Base-by-base conservation (phyloP, 108 stramenopile genomes). In the Discostella pseudostelligera region DNA sequence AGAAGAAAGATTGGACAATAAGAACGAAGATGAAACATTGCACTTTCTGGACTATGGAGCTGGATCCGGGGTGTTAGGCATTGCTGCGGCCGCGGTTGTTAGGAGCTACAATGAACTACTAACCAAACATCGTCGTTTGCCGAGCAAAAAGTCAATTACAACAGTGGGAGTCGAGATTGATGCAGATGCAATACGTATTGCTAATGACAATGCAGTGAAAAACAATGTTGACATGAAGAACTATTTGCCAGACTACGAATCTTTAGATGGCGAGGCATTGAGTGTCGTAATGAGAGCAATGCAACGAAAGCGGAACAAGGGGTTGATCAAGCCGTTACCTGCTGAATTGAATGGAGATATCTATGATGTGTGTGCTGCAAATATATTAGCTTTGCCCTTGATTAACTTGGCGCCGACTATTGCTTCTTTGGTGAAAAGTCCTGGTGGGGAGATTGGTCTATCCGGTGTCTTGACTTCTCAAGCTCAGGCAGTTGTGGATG, bases 21-120 rank as follows among this genome's bases (percentile, higher is more conserved):
- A 49, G 21, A 16, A 26, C 19, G 24, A 50, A 35, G 58, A 39
- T 28, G 54, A 63, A 5, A 44, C 62, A 20, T 45, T 79, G 19
- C 32, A 72, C 35, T 53, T 90, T 43, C 70, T 92, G 64, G 90
- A 92, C 48, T 92, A 92, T 66, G 90, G 90, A 16, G 59, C 85
- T 44, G 90, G 90, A 37, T 86, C 86, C 9, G 90, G 90, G 48
- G 83, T 89, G 8, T 65, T 92, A 65, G 90, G 90, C n/a, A 81
- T 92, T 59, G 87, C 90, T 8, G 90, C 90, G 10, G 86, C 85
- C 36, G 70, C 72, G 49, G 58, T 92, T 56, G 69, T 78, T 36
- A 74, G 65, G 28, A 65, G 61, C 22, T 57, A 74, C 53, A 64
- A 72, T 25, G 36, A 61, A 49, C 37, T 13, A 40, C 40, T 21